These are phyloP conservation scores for Geotrichum fermentans DNA, from an alignment of 1,139 yeast genomes.

Conservation along the genomic window DNA sequence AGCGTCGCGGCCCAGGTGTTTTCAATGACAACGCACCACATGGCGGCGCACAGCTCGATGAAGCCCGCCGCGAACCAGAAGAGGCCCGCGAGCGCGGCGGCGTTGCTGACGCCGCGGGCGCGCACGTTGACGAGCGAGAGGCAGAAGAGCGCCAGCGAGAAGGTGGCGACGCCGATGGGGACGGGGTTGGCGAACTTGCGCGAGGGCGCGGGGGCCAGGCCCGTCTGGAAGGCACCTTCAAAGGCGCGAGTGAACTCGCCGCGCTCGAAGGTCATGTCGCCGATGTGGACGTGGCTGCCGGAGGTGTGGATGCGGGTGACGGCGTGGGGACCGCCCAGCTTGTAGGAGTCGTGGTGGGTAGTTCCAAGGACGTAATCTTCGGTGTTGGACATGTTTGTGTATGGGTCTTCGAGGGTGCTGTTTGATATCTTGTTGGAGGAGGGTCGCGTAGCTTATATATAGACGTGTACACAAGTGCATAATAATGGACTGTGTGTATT, in stretches of 20 bases:
- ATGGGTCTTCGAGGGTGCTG: no score
- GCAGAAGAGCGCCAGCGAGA: slow-evolving; percentile 80
- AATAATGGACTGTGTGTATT: no score
- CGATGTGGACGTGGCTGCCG: slow-evolving; percentile 53
- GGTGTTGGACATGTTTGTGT: no score
- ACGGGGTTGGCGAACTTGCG: slow-evolving; percentile 83
- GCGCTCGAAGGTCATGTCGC: slow-evolving; percentile 62
- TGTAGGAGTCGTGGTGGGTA: slow-evolving; percentile 14
- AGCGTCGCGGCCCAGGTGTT: slow-evolving; percentile 86
- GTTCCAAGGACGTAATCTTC: background rate
- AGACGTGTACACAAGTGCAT: no score
- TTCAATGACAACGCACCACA: slow-evolving; percentile 62
- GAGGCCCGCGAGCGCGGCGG: slow-evolving; percentile 57
- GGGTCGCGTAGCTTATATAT: no score
- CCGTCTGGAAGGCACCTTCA: slow-evolving; percentile 68
- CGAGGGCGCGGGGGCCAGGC: slow-evolving; percentile 57
- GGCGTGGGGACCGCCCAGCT: slow-evolving; percentile 17
- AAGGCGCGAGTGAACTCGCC: slow-evolving; percentile 60
- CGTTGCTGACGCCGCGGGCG: slow-evolving; percentile 53
- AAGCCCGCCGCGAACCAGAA: slow-evolving; percentile 79
- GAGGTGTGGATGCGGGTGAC: slow-evolving; percentile 36
- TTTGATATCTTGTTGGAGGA: no score
- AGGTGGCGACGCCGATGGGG: slow-evolving; percentile 78
- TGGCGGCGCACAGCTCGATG: slow-evolving; percentile 65
- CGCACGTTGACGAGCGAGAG: slow-evolving; percentile 60